These are phyloP conservation scores for Coemansia sp. DNA, from an alignment of 192 early-diverging fungal species.

Conservation along the genomic window DNA sequence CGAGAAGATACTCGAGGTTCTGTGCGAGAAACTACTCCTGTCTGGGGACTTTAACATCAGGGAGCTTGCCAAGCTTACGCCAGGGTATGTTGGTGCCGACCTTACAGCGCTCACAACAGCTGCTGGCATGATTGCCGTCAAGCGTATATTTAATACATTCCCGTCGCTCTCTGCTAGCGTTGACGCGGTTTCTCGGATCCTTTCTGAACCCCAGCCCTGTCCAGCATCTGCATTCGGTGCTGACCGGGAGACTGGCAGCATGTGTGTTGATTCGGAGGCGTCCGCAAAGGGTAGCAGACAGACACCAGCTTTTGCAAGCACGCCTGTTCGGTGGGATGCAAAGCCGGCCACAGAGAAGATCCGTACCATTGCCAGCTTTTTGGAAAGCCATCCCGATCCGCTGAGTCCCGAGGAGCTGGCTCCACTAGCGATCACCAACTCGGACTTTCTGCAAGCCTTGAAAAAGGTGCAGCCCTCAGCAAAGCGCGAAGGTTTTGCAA, in stretches of 20 bases:
- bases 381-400: conserved; percentile 67
- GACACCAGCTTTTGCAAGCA: conserved; percentile 13
- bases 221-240: not conserved
- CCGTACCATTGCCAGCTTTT: conserved; percentile 70
- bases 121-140: conserved; percentile 90
- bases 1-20: conserved; percentile 56
- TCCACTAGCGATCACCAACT: conserved; percentile 74
- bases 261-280: conserved; percentile 1
- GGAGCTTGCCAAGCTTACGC: conserved; percentile 84
- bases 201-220: conserved; percentile 7
- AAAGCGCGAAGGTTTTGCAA: conserved; percentile 98
- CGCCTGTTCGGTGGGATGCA: conserved; percentile 38
- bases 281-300: not conserved
- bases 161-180: conserved; percentile 9
- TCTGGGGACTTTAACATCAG: conserved; percentile 77
- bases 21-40: conserved; percentile 65
- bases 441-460: conserved; percentile 84
- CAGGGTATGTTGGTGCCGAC: conserved; percentile 98
- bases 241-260: not conserved
- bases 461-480: conserved; percentile 93
- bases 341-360: conserved; percentile 52
- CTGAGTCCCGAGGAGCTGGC: conserved; percentile 80
- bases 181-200: not conserved
- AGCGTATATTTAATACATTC: conserved; percentile 59
- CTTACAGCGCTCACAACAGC: conserved; percentile 85